phyloP scores from a whole-genome alignment of 257 asterid genomes.

The Verbascum thapsus region DNA sequence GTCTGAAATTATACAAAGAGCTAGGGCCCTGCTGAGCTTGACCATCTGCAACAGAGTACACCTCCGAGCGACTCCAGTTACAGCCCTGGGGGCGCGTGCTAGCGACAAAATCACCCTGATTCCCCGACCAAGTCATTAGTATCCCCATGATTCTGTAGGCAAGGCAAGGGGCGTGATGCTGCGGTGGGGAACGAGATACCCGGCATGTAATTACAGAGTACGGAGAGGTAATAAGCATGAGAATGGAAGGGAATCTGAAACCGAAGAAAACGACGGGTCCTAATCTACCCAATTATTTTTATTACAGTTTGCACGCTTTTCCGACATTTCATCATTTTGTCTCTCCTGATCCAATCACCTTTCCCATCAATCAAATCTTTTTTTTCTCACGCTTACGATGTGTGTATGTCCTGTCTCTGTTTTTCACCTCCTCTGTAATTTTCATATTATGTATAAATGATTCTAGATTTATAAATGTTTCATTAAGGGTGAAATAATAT shows the following conservation, averaged over 20 bases:
- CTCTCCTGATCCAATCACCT: constrained; percentile 48
- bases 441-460: no score
- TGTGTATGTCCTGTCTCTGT: no score
- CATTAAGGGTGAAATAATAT: no score
- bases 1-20: constrained; percentile 10
- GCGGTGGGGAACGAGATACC: constrained; percentile 43
- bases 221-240: constrained; percentile 36
- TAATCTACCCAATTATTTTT: constrained; percentile 40
- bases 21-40: constrained; percentile 24
- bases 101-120: constrained; percentile 11
- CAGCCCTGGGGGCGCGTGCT: constrained; percentile 38
- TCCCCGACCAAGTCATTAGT: constrained; percentile 25
- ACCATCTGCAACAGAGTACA: constrained; percentile 3
- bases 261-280: constrained; percentile 47
- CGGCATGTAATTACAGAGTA: constrained; percentile 52
- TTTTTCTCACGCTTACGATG: no score
- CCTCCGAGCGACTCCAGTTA: constrained; percentile 1
- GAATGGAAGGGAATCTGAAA: constrained; percentile 37
- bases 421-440: no score
- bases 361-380: no score
- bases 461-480: no score
- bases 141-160: constrained; percentile 2
- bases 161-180: not conserved
- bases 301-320: constrained; percentile 65
- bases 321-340: constrained; percentile 70